Evolutionary conservation across 2,329 filamentous ascomycete genomes (phyloP), one percentile per base, ranked within the genome.

Genomic region (Talaromyces sp.): DNA sequence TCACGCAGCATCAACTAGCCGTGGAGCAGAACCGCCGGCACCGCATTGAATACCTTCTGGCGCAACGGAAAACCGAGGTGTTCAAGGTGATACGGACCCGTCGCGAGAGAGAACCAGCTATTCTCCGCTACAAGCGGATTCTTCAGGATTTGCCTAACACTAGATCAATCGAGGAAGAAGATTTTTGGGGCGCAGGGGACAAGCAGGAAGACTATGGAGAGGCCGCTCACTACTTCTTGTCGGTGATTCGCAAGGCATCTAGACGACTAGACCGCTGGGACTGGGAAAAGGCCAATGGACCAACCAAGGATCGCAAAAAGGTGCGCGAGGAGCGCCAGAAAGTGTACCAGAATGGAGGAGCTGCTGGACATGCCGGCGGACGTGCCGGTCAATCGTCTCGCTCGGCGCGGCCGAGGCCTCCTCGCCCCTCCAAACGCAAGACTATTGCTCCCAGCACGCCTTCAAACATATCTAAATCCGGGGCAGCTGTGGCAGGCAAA

Each of bases 1-100:
- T 81, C 47, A 82, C 80, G 2, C 78, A 81, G 57, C 80, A 82
- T 60, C 80, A 82, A 60, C 71, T 80, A 57, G 80, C 80, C 25
- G 75, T 82, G 5, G 79, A 81, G 63, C 76, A 80, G 58, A 80
- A 81, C 61, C 74, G 78, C 33, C 77, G 77, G 58, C 76, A 80
- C 63, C 77, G 79, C 8, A 77, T 81, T 60, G 78, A 80, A 27
- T 80, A 81, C 65, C 70, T 80, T 9, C 69, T 82, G 13, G 73
- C 75, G 27, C 76, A 78, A 63, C 76, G 78, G 42, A 76, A 74
- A 62, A 68, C 65, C 42, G 73, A 76, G 19, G 72, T 73, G 15
- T 75, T 77, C 52, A 72, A 73, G 30, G 63, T 72, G 55, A 66
- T 79, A 9, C 74, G 75, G 36, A 63, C 68, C 17, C 70, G 74